Base-by-base conservation (phyloP, 2,329 filamentous ascomycete species). In the Colletotrichum sidae region DNA sequence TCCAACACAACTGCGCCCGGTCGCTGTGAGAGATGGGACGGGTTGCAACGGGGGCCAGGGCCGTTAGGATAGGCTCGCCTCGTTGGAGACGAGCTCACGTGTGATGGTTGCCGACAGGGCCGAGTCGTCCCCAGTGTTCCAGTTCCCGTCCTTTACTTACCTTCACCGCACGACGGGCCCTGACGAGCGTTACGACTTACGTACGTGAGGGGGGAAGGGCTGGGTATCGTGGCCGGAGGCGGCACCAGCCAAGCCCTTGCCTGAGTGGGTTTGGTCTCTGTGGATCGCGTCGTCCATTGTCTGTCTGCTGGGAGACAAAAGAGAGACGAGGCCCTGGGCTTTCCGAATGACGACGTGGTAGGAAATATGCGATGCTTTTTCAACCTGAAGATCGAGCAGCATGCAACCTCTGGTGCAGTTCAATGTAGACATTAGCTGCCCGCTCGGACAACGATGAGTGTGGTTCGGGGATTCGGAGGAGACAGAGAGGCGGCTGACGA, bases 31-130 rank as follows among this genome's bases (percentile, higher is more conserved):
- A 65, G 58, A 65, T 65, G 62, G 62, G 62, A 65, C 52, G 62
- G 58, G 50, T 56, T 62, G 46, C 35, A 34, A 60, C 35, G 55
- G 52, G 42, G 51, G 51, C 17, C 52, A 41, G 34, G 57, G 47
- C 51, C 25, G 35, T 62, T 37, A 51, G 58, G 52, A 62, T 62
- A 53, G 47, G 58, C 62, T 53, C 62, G 62, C 47, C 58, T 62
- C 54, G 12, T 62, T 56, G 47, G 57, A 62, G 58, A 62, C 47
- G 53, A 56, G 62, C 58, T 65, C 58, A 62, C 52, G 62, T 62
- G 62, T 56, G 41, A 41, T 60, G 51, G 58, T 65, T 65, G 62
- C 62, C 62, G 58, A 65, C 41, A 62, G 37, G 51, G 53, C 62
- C 62, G 62, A 62, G 58, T 62, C 62, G 58, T 56, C 62, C 52